Evolutionary conservation across 2,329 filamentous ascomycete genomes (phyloP).

Genomic region (Decorospora gaudefroyi): DNA sequence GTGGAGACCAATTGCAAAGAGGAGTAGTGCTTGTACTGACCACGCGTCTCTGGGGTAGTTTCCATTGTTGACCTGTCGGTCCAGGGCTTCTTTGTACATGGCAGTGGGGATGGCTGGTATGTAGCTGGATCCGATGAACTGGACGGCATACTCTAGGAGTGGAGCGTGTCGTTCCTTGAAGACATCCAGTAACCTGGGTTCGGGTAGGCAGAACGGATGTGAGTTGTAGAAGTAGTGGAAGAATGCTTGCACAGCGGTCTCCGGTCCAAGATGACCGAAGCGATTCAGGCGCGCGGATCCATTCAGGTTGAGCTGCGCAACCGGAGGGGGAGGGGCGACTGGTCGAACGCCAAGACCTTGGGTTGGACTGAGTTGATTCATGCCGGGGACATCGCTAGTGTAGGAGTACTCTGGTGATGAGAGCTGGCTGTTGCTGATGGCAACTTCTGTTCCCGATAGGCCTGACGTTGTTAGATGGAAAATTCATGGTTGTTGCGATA

Average conservation of each 20-base stretch:
- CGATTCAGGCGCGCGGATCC: constrained; percentile 38
- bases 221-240: constrained; percentile 59
- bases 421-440: constrained; percentile 29
- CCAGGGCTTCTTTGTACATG: constrained; percentile 49
- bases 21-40: constrained; percentile 74
- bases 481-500: neutral
- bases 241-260: constrained; percentile 41
- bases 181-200: constrained; percentile 46
- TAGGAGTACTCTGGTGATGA: constrained; percentile 42
- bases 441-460: constrained; percentile 15
- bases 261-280: constrained; percentile 35
- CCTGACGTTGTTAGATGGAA: constrained; percentile 11
- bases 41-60: constrained; percentile 52
- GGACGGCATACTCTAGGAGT: constrained; percentile 60
- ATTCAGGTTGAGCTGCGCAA: constrained; percentile 41
- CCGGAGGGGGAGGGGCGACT: constrained; percentile 28
- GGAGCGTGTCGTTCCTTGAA: constrained; percentile 49
- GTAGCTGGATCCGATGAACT: constrained; percentile 62
- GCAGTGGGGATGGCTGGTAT: constrained; percentile 53
- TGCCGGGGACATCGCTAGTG: constrained; percentile 28
- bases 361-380: constrained; percentile 33
- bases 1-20: constrained; percentile 78
- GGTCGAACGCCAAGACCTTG: constrained; percentile 27
- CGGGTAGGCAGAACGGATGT: constrained; percentile 62
- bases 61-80: constrained; percentile 38